Evolutionary conservation across 768 basidiomycete genomes (phyloP).

Genomic region (Xerocomellus amylosporus): DNA sequence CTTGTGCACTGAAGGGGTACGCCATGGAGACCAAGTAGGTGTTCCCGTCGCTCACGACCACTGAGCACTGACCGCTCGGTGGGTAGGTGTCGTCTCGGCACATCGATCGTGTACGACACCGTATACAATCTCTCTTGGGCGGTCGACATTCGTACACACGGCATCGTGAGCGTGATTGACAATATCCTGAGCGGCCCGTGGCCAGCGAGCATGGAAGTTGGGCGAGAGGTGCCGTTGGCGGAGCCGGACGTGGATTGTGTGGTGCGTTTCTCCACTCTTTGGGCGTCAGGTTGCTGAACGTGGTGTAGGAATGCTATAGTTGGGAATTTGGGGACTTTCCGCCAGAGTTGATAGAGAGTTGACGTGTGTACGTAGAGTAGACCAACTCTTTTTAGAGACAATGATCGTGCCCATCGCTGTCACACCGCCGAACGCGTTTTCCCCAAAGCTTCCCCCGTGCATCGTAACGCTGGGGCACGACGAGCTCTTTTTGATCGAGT

Average conservation of each 20-base stretch:
- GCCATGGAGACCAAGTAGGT: constrained; percentile 75
- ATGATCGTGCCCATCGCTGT: constrained; percentile 68
- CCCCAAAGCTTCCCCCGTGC: constrained; percentile 52
- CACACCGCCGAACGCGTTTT: constrained; percentile 33
- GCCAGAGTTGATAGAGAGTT: not conserved
- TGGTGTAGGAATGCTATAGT: constrained; percentile 58
- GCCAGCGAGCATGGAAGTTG: constrained; percentile 57
- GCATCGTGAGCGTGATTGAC: constrained; percentile 78
- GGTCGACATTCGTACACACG: constrained; percentile 78
- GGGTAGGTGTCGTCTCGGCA: constrained; percentile 79
- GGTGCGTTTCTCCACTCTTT: constrained; percentile 39
- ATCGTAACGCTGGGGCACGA: constrained; percentile 74
- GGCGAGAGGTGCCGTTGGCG: constrained; percentile 60
- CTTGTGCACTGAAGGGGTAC: constrained; percentile 85
- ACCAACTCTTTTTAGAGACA: not conserved
- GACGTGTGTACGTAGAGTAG: not conserved
- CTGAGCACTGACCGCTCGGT: not conserved
- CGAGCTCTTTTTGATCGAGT: constrained; percentile 79
- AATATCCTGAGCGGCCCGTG: constrained; percentile 68
- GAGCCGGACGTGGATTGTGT: constrained; percentile 63
- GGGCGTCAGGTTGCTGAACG: not conserved
- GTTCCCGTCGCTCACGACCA: not conserved
- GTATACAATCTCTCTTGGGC: constrained; percentile 83
- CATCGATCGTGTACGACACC: constrained; percentile 87
- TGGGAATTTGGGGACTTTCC: constrained; percentile 64